Base-by-base conservation (phyloP, 1,284 basidiomycete genomes). In the Xerocomus amazonicus region DNA sequence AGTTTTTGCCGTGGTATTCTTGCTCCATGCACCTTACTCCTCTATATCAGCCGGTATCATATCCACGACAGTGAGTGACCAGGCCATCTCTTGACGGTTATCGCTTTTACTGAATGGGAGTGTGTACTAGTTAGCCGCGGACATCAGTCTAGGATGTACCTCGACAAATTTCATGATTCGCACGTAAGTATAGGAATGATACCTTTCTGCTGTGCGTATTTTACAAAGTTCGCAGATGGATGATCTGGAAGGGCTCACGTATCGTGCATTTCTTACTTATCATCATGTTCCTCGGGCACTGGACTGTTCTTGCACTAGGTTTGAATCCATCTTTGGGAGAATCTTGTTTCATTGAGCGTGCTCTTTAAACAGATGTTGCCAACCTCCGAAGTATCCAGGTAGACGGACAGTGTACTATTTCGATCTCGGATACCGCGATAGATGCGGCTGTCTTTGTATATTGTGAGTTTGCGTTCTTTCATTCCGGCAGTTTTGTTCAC, bases 141-240 rank as follows among this genome's bases (percentile, higher is more conserved):
- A 5, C 19, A 37, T 57, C 23, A 45, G 47, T 39, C 43, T 63
- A 6, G 60, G 52, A 13, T 32, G 51, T 47, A 27, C 51, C 23
- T 61, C 60, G 4, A 49, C 50, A n/a, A 63, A 65, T 41, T 8
- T 63, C 29, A 59, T 65, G 62, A 54, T 62, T 43, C 60, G 63
- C 35, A 60, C 59, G 63, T 62, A 38, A 26, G 60, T 45, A 12
- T 4, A 7, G 12, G 19, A 10, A 38, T 28, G 27, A 7, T 43
- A 4, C 26, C 6, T 19, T 5, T 36, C 29, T 4, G 1, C 2
- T 9, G 17, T 23, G 26, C 17, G 9, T 6, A 6, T 37, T 43
- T 51, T n/a, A 46, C 36, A 19, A 43, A 13, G 7, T 29, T 1
- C n/a, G 6, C 26, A 63, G 64, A 42, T 66, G 64, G 64, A 17